phyloP scores from a whole-genome alignment of 192 early-diverging fungal genomes.

The Coemansia sp. region DNA sequence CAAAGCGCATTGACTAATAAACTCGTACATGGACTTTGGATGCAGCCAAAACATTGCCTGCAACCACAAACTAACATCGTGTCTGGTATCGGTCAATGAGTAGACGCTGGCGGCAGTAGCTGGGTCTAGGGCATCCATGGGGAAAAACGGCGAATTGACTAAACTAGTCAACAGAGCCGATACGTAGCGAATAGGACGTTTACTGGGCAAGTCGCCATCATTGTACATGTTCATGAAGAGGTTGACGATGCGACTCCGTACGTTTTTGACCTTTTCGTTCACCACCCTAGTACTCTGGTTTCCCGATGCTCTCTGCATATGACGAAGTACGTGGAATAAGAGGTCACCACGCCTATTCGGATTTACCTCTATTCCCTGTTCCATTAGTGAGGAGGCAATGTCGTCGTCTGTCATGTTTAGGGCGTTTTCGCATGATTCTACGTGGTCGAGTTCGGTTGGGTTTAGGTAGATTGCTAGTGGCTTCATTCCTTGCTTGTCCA shows the following conservation, averaged over 20 bases:
- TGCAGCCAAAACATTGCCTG: constrained; percentile 49
- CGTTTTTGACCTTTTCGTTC: constrained; percentile 50
- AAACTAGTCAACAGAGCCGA: constrained; percentile 33
- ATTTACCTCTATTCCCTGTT: constrained; percentile 25
- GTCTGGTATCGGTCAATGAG: constrained; percentile 19
- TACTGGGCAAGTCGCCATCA: constrained; percentile 24
- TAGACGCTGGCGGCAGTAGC: constrained; percentile 3
- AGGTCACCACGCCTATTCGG: constrained; percentile 31
- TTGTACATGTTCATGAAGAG: constrained; percentile 39
- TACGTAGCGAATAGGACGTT: constrained; percentile 34
- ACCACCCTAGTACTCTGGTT: constrained; percentile 28
- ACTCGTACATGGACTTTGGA: constrained; percentile 38
- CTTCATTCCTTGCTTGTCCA: constrained; percentile 39
- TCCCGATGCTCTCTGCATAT: constrained; percentile 38
- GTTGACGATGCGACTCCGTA: constrained; percentile 40
- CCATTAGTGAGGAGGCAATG: constrained; percentile 22
- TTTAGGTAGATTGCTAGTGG: constrained; percentile 45
- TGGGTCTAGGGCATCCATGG: neutral
- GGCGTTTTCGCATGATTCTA: constrained; percentile 25
- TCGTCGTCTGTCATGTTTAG: constrained; percentile 23
- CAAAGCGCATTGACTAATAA: constrained; percentile 34
- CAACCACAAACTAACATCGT: constrained; percentile 46
- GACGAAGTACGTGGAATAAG: constrained; percentile 30
- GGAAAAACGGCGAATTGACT: constrained; percentile 29
- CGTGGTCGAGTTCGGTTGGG: constrained; percentile 31